These are phyloP conservation scores for Monosporascus sp. DNA, from an alignment of 2,329 filamentous ascomycete species.

Conservation along the genomic window DNA sequence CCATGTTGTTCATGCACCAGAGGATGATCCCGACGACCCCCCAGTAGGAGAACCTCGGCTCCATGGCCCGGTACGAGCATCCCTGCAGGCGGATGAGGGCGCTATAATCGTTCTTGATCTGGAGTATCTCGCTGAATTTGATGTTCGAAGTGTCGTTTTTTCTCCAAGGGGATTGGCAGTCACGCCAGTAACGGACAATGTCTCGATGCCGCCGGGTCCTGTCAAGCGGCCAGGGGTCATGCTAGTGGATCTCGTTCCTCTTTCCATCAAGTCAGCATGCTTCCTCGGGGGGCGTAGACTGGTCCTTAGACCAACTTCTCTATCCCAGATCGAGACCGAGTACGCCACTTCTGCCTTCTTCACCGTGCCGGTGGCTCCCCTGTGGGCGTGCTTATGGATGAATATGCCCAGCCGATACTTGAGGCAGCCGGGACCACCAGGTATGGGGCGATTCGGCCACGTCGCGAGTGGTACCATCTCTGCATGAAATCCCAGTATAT, in stretches of 20 bases:
- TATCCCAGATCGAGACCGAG: not conserved
- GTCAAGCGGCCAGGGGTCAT: not conserved
- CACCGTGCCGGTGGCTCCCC: not conserved
- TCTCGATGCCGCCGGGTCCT: not conserved
- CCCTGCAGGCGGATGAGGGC: not conserved
- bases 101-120: not conserved
- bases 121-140: not conserved
- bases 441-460: not conserved
- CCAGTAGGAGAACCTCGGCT: not conserved
- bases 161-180: not conserved
- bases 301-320: not conserved
- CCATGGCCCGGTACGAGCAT: not conserved
- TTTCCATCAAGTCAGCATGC: not conserved
- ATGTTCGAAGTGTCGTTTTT: not conserved
- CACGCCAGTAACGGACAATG: not conserved
- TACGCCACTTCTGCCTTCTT: not conserved
- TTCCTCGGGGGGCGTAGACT: not conserved
- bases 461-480: not conserved
- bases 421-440: not conserved
- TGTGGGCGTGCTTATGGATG: not conserved
- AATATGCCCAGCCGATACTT: not conserved
- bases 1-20: not conserved
- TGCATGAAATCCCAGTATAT: not conserved
- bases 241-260: not conserved
- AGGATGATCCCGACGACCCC: not conserved